Evolutionary conservation across 441 rosid species (phyloP).

Genomic region (Mallotus repandus): DNA sequence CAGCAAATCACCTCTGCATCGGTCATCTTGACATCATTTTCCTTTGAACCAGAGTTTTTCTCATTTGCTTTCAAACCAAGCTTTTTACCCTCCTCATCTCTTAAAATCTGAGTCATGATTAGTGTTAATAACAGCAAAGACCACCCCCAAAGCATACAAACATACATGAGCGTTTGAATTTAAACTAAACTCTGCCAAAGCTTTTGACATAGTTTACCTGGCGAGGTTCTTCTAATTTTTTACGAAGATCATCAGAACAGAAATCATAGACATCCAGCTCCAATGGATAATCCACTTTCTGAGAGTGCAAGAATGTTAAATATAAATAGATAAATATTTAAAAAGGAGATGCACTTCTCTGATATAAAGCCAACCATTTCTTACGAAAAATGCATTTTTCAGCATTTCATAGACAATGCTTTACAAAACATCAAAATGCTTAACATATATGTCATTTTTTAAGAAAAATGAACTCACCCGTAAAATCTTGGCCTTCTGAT

Average conservation of each 20-base stretch:
- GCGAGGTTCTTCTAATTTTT: slow-evolving; percentile 83
- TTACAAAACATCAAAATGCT: not conserved
- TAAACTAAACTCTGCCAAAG: slow-evolving; percentile 8
- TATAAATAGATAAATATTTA: slow-evolving; percentile 7
- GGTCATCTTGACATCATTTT: slow-evolving; percentile 66
- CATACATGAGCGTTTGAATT: not conserved
- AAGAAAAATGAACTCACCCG: slow-evolving; percentile 39
- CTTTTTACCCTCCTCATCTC: slow-evolving; percentile 89
- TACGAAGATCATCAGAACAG: slow-evolving; percentile 81
- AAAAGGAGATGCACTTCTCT: slow-evolving; percentile 13
- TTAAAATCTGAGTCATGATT: slow-evolving; percentile 50
- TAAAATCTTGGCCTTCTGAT: slow-evolving; percentile 97
- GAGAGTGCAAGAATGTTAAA: slow-evolving; percentile 22
- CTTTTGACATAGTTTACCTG: slow-evolving; percentile 43
- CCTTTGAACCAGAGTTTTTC: slow-evolving; percentile 58
- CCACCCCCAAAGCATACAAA: slow-evolving; percentile 1
- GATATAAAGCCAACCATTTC: not conserved
- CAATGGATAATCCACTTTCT: slow-evolving; percentile 99
- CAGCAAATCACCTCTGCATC: slow-evolving; percentile 60
- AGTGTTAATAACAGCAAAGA: slow-evolving; percentile 7
- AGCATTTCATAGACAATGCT: not conserved
- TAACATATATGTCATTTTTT: not conserved
- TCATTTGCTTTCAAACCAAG: slow-evolving; percentile 63
- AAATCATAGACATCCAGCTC: slow-evolving; percentile 89
- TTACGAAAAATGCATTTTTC: not conserved